phyloP scores from a whole-genome alignment of 139 green algal genomes.

The Tetradesmus obliquus region DNA sequence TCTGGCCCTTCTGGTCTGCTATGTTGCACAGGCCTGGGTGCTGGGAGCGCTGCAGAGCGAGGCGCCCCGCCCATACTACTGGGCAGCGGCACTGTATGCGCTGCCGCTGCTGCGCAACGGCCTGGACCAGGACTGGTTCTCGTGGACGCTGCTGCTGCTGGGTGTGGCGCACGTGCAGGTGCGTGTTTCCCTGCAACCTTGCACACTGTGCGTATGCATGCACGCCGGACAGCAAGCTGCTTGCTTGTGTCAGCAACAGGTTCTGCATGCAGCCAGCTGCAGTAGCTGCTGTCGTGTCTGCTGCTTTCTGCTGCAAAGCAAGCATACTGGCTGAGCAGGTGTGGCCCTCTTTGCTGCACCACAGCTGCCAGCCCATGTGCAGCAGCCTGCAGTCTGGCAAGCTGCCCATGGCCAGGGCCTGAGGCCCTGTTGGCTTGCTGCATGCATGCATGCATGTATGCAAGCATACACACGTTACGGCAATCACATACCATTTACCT shows the following conservation, averaged over 20 bases:
- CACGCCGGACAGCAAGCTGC: not conserved
- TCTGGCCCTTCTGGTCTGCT: not conserved
- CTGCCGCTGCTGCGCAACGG: slow-evolving; percentile 71
- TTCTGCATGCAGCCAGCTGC: not conserved
- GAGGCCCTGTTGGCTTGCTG: no score
- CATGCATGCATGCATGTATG: no score
- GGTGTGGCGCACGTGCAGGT: slow-evolving; percentile 76
- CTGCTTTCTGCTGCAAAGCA: no score
- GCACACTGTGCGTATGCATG: not conserved
- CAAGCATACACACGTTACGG: no score
- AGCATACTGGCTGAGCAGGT: no score
- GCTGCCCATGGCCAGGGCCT: no score
- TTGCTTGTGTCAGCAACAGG: not conserved
- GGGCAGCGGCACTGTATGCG: slow-evolving; percentile 70
- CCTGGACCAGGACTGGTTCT: slow-evolving; percentile 71
- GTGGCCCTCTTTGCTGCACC: no score
- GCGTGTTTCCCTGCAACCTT: not conserved
- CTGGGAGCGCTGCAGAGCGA: slow-evolving; percentile 75
- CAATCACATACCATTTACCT: no score
- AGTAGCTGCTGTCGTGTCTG: not conserved
- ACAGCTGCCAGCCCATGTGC: no score
- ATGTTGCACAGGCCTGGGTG: slow-evolving; percentile 71
- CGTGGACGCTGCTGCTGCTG: slow-evolving; percentile 55
- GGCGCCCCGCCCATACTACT: slow-evolving; percentile 63
- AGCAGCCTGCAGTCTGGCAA: no score